Evolutionary conservation across 164 flowering plant species (phyloP), one percentile per base, ranked within the genome.

Genomic region (Vitis amurensis): DNA sequence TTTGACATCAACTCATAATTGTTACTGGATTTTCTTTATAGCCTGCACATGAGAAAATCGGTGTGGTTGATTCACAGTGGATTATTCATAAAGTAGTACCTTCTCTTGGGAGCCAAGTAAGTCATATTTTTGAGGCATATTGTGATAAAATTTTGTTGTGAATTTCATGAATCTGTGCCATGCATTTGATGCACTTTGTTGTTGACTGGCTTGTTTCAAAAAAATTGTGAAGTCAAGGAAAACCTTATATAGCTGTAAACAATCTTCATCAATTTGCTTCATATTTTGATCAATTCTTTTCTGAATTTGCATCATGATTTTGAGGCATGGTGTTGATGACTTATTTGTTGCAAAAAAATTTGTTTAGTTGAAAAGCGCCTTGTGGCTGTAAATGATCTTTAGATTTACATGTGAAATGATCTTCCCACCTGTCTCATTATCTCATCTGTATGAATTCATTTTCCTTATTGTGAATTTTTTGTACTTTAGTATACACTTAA

Each of bases 31-130:
- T 68, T 56, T 70, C 29, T 68, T 31, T 56, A 11, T 86, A 92
- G 95, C 97, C 97, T 77, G 97, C 99, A 55, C 98, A 94, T 81
- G 98, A 94, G 80, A 95, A 95, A 67, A 95, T 95, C 74, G 99
- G 98, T n/a, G 98, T 95, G 47, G 98, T 95, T 48, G 99, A 95
- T 79, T 84, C 97, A 2, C 99, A 95, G 70, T 95, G 99, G 99
- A 87, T 95, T 60, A 63, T 93, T 68, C 99, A 95, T 82, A 92
- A 93, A 87, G 91, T 83, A 15, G 85, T 95, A 72, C 97, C 99
- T 59, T 90, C 99, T 69, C 94, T 95, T 64, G 98, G 98, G 29
- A 85, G 65, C 50, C 98, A 95, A 94, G 99, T 95, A 57, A 71
- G 80, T 37, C 72, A 17, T 66, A 37, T 30, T 60, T 50, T 44